Base-by-base conservation (phyloP, 305 asterid species). In the Withania somnifera region DNA sequence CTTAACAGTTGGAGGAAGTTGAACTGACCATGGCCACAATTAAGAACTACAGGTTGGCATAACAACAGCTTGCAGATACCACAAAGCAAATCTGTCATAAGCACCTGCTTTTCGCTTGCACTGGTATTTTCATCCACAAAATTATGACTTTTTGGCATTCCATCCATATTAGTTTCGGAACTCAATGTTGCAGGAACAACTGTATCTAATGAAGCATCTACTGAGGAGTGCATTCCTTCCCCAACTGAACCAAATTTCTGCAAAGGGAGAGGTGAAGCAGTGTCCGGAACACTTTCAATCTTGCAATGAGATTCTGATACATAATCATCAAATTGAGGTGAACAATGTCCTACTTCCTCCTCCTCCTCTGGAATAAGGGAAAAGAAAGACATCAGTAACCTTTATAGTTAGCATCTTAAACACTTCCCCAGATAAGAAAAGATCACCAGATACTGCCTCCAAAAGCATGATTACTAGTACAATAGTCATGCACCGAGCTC, bases 1-100 rank as follows among this genome's bases (percentile, higher is more conserved):
- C 36, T 47, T 24, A 54, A 64, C 63, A 45, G 26, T 14, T 38
- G n/a, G 36, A 86, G 34, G 45, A 42, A 47, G 45, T 56, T n/a
- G 57, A 63, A 57, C 83, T 68, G 85, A 91, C 97, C 96, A 66
- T 93, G 94, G 75, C 97, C 97, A 83, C 97, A 93, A 71, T 93
- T 91, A 47, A 93, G 96, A 86, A 90, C 97, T 42, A 91, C 78
- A 17, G 97, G 96, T 71, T 84, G 87, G 77, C 69, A 93, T 71
- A 93, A 81, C 81, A 93, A 86, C 58, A 87, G 90, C 84, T 86
- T 86, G 94, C 97, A 93, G 58, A 88, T 82, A 60, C 87, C 85
- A 80, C 97, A 93, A 13, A 82, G 84, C 20, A 93, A 81, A 84
- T 89, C 87, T 4, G 86, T 79, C 75, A 83, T 22, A 79, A 80